Percentiles rank a stretch among this genome's conserved stretches.
phyloP scores from a whole-genome alignment of 306 rosid species.

The Vachellia pachyceras region DNA sequence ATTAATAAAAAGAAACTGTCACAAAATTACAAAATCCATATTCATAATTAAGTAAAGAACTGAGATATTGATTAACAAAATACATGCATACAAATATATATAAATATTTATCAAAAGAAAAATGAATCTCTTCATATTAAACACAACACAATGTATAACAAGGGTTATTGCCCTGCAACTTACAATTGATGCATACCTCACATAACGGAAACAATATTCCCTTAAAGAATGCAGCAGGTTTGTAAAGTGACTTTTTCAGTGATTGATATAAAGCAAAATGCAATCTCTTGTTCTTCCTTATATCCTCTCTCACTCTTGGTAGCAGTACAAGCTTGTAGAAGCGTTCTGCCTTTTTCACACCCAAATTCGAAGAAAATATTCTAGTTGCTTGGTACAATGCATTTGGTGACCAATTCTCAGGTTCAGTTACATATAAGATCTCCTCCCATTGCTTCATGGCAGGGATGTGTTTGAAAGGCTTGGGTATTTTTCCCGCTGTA shows the following conservation, averaged over 20 bases:
- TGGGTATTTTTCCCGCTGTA: constrained; percentile 79
- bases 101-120: neutral
- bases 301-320: constrained; percentile 85
- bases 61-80: neutral
- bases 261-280: constrained; percentile 91
- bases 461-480: constrained; percentile 79
- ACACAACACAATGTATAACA: neutral
- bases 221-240: constrained; percentile 89
- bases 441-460: constrained; percentile 82
- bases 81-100: neutral
- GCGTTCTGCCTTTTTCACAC: constrained; percentile 73
- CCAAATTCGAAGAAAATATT: constrained; percentile 82
- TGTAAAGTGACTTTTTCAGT: constrained; percentile 84
- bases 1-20: neutral
- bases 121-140: neutral
- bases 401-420: constrained; percentile 94
- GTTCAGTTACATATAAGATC: constrained; percentile 79
- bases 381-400: constrained; percentile 88
- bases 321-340: constrained; percentile 90
- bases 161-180: neutral
- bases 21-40: neutral
- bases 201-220: constrained; percentile 88
- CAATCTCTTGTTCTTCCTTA: constrained; percentile 71
- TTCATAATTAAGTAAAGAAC: neutral
- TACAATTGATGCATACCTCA: constrained; percentile 59